Evolutionary conservation across 2,329 filamentous ascomycete genomes (phyloP).

Genomic region (Apiospora arundinis): DNA sequence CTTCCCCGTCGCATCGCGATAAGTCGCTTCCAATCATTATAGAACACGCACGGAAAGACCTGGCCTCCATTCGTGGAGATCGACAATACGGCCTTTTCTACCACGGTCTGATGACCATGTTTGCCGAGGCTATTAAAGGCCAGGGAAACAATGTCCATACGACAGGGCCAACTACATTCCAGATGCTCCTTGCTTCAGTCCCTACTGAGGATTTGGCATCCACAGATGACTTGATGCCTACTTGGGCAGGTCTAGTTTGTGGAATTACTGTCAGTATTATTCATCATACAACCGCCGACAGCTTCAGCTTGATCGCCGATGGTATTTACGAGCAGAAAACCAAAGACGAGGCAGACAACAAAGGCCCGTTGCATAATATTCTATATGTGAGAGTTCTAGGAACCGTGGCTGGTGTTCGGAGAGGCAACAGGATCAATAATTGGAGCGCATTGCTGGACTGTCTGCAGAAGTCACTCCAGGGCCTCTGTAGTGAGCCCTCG

Average conservation of each 20-base stretch:
- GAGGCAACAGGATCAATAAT: constrained; percentile 73
- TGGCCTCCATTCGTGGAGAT: constrained; percentile 59
- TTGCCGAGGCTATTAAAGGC: constrained; percentile 80
- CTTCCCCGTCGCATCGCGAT: constrained; percentile 76
- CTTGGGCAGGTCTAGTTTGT: constrained; percentile 70
- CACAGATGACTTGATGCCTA: constrained; percentile 45
- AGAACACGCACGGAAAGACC: constrained; percentile 72
- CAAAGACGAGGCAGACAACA: constrained; percentile 42
- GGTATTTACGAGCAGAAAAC: constrained; percentile 61
- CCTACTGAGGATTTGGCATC: constrained; percentile 57
- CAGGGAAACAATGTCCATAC: constrained; percentile 66
- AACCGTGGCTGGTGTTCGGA: constrained; percentile 77
- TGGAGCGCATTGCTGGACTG: constrained; percentile 72
- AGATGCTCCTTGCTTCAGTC: constrained; percentile 56
- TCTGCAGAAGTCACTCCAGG: constrained; percentile 59
- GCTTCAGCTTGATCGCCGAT: constrained; percentile 72
- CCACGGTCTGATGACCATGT: constrained; percentile 89
- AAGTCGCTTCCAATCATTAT: constrained; percentile 75
- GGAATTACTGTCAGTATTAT: constrained; percentile 82
- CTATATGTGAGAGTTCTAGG: constrained; percentile 68
- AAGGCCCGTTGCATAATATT: constrained; percentile 49
- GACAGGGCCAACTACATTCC: constrained; percentile 60
- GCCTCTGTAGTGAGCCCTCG: constrained; percentile 49
- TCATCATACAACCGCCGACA: constrained; percentile 79
- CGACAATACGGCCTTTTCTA: constrained; percentile 74